Evolutionary conservation across 345 rosid species (phyloP).

Genomic region (Syzygium jambos): DNA sequence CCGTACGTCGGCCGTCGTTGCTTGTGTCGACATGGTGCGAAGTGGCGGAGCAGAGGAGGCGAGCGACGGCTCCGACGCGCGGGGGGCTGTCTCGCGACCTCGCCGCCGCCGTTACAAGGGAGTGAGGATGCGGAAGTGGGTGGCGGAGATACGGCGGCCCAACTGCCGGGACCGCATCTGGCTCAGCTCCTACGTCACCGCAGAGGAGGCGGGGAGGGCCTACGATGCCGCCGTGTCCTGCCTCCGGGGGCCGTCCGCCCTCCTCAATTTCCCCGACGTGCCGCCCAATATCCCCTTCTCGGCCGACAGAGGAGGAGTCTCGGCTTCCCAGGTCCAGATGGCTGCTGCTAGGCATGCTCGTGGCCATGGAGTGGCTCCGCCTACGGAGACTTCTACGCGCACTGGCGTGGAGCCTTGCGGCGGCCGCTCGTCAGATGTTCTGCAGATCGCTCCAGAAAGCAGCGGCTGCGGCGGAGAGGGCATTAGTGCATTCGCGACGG

Average conservation of each 20-base stretch:
- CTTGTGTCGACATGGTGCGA: background rate
- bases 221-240: constrained; percentile 54
- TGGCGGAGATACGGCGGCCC: constrained; percentile 57
- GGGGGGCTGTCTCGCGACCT: background rate
- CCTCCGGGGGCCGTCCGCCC: constrained; percentile 38
- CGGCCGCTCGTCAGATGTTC: background rate
- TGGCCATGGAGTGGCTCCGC: background rate
- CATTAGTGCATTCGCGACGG: background rate
- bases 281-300: constrained; percentile 22
- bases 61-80: background rate
- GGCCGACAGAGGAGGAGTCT: background rate
- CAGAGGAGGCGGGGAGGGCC: constrained; percentile 61
- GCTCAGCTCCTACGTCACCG: constrained; percentile 52
- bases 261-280: constrained; percentile 37
- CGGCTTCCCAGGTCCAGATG: constrained; percentile 26
- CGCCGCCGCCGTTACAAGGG: constrained; percentile 7
- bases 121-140: constrained; percentile 74
- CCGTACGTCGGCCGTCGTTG: background rate
- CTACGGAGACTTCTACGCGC: background rate
- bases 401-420: background rate
- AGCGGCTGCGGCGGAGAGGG: background rate
- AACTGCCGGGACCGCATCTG: constrained; percentile 48
- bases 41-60: background rate
- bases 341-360: constrained; percentile 32
- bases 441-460: background rate